A percentile compares a stretch with the other conserved stretches of the same genome.
Evolutionary conservation across 768 basidiomycete species (phyloP).

Genomic region (Suillus decipiens): DNA sequence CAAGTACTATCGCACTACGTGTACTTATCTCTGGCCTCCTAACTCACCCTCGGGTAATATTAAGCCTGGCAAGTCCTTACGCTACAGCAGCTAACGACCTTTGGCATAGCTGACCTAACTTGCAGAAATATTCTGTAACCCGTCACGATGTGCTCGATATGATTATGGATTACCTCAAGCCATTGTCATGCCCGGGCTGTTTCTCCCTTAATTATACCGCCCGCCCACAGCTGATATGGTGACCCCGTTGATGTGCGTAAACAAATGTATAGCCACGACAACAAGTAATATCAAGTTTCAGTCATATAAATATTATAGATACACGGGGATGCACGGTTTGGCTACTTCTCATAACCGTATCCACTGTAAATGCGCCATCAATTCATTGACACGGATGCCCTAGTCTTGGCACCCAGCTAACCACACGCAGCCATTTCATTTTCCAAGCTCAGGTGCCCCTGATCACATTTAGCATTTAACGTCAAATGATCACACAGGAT

Average conservation of each 20-base stretch:
- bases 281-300: background rate
- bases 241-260: background rate
- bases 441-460: background rate
- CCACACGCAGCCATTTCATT: background rate
- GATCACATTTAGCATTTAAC: constrained; percentile 10
- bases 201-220: background rate
- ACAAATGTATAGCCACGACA: background rate
- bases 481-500: background rate
- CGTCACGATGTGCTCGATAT: background rate
- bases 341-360: constrained; percentile 9
- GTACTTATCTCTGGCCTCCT: background rate
- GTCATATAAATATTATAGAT: background rate
- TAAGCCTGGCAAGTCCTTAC: background rate
- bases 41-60: background rate
- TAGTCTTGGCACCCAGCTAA: background rate
- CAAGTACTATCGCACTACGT: background rate
- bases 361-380: background rate
- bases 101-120: background rate
- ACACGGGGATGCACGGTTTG: background rate
- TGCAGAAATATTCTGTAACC: no score
- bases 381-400: no score
- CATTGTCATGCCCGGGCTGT: background rate
- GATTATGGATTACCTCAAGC: background rate
- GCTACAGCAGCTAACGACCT: background rate
- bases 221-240: background rate